Evolutionary conservation across 2,329 filamentous ascomycete species (phyloP).

Genomic region (Fusarium lateritium): DNA sequence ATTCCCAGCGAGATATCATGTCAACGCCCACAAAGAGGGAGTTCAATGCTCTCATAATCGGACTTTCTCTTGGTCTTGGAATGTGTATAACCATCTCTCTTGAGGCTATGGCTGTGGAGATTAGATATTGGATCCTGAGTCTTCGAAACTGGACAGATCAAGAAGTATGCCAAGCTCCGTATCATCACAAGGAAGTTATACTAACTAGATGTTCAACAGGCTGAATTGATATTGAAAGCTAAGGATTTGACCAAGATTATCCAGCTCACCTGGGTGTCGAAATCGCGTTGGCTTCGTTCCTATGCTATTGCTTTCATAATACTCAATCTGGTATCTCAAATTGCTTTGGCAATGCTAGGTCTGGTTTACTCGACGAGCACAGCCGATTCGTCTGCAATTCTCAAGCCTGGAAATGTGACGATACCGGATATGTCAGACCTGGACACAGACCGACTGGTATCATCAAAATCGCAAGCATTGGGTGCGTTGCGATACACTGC

Average conservation of each 20-base stretch:
- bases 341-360: conserved; percentile 59
- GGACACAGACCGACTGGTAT: conserved; percentile 52
- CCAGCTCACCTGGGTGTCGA: conserved; percentile 33
- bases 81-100: conserved; percentile 60
- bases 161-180: conserved; percentile 53
- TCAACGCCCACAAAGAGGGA: conserved; percentile 53
- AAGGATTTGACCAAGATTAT: conserved; percentile 43
- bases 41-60: conserved; percentile 62
- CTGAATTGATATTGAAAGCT: conserved; percentile 39
- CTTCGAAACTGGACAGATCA: conserved; percentile 53
- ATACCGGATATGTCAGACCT: conserved; percentile 56
- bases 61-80: conserved; percentile 53
- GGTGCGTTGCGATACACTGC: conserved; percentile 60
- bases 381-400: conserved; percentile 53
- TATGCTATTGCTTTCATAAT: conserved; percentile 40
- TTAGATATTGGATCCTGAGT: conserved; percentile 63
- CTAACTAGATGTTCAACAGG: conserved; percentile 17
- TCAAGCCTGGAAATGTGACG: conserved; percentile 53
- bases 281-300: conserved; percentile 30
- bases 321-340: conserved; percentile 53
- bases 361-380: conserved; percentile 60
- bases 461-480: conserved; percentile 36
- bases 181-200: background rate
- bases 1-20: conserved; percentile 35
- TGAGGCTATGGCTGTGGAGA: conserved; percentile 60